Conservation (phyloP, 2,329 filamentous ascomycete genomes). For the Aureobasidium namibiae region DNA sequence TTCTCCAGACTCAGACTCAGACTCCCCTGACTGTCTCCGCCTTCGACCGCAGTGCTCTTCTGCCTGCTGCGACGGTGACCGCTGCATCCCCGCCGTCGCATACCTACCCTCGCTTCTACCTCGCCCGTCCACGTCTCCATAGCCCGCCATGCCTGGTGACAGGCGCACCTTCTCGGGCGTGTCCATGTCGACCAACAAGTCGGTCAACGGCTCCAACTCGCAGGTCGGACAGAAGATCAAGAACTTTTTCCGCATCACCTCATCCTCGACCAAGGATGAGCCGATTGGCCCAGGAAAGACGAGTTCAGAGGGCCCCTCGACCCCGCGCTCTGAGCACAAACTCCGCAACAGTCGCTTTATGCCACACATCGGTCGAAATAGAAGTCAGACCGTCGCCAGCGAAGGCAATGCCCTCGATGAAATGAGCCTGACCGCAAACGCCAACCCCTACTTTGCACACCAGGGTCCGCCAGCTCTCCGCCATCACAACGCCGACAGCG, state of each 20-base stretch:
- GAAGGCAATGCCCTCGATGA: conserved; percentile 89
- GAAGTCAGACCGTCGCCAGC: conserved; percentile 83
- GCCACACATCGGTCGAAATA: conserved; percentile 75
- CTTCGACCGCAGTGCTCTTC: background rate
- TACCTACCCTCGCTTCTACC: background rate
- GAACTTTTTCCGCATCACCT: conserved; percentile 61
- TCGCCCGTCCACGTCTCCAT: background rate
- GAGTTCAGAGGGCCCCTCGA: conserved; percentile 30
- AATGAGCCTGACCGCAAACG: conserved; percentile 84
- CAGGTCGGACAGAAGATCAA: conserved; percentile 58
- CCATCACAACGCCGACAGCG: conserved; percentile 90
- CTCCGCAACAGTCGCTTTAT: conserved; percentile 86
- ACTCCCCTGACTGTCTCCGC: background rate
- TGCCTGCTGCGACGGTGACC: conserved; percentile 5
- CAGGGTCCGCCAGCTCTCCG: conserved; percentile 88
- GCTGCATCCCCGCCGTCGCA: background rate
- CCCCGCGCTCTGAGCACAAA: conserved; percentile 51
- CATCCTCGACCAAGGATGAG: conserved; percentile 34
- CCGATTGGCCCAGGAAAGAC: conserved; percentile 28
- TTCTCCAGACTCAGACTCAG: too few species aligned
- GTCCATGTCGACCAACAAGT: conserved; percentile 35
- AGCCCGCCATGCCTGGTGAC: conserved; percentile 29
- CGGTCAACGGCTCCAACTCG: conserved; percentile 40
- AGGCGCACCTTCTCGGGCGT: conserved; percentile 43
- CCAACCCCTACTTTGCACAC: conserved; percentile 95